Evolutionary conservation across 805 yeast genomes (phyloP), one percentile per base, ranked within the genome.

Genomic region (Wickerhamomyces bisporus): DNA sequence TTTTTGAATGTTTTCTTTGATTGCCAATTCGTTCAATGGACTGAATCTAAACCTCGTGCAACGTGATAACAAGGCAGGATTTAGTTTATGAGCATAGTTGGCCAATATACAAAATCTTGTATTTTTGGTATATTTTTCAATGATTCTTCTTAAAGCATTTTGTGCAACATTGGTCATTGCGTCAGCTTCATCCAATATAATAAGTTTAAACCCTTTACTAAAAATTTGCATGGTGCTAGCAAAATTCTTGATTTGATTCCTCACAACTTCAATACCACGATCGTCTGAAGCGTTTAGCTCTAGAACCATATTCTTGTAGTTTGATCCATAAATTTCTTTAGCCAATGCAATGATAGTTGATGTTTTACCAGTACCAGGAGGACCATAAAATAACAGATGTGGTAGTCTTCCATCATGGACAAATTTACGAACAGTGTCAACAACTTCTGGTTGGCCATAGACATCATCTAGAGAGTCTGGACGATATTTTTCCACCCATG

Each of bases 201-300:
- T 82, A 50, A 91, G 66, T 56, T 91, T 91, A 71, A 88, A 88
- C 12, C 93, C 94, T 38, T 74, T 71, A 43, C 79, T 71, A 62
- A 91, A 93, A 38, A 93, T 91, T 60, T 93, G 98, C 71, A 87
- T 79, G 1, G 98, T 93, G 23, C 91, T 79, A 10, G 98, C 98
- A 66, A 93, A 93, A 50, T 83, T 88, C 70, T 93, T 93, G 67
- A 93, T 88, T 62, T 88, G 96, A 53, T 93, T 93, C 47, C 99
- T 75, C n/a, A 93, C 98, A 32, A 93, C 97, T 51, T 87, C 95
- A 49, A 93, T 93, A 48, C 98, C 98, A 64, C 98, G 77, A 60
- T 93, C 98, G 61, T 93, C 98, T 4, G 94, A 82, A 4, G 98
- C 98, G 62, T 93, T 93, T 60, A 93, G 71, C 58, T 93, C 98